These are phyloP conservation scores for Ophiostoma ulmi DNA, from an alignment of 2,329 filamentous ascomycete genomes.

Conservation along the genomic window DNA sequence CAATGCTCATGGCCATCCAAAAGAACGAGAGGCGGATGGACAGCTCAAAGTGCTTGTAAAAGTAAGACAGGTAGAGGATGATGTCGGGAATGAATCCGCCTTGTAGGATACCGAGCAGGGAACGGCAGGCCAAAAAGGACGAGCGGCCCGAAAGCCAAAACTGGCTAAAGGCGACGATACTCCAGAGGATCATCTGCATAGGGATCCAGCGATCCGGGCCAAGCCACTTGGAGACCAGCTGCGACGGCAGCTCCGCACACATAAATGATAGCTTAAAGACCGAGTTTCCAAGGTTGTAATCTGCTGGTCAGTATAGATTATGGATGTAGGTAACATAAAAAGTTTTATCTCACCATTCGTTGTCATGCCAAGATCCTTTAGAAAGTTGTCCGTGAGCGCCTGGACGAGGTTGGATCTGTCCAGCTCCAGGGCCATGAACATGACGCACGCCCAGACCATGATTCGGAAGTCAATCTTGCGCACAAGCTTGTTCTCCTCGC, in stretches of 20 bases:
- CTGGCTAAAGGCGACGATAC: slow-evolving; percentile 41
- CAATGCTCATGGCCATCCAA: slow-evolving; percentile 39
- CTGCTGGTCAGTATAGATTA: slow-evolving; percentile 24
- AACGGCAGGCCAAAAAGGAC: background rate
- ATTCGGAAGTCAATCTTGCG: slow-evolving; percentile 44
- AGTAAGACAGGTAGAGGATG: slow-evolving; percentile 42
- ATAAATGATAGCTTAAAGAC: slow-evolving; percentile 48
- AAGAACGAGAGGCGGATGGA: slow-evolving; percentile 40
- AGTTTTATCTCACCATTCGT: slow-evolving; percentile 39
- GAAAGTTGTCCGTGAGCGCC: slow-evolving; percentile 46
- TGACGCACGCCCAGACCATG: slow-evolving; percentile 45
- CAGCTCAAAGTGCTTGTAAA: slow-evolving; percentile 41
- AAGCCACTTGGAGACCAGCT: slow-evolving; percentile 54
- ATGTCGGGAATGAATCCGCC: slow-evolving; percentile 37
- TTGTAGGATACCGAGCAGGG: background rate
- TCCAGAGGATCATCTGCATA: slow-evolving; percentile 53
- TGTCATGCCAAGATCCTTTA: slow-evolving; percentile 40
- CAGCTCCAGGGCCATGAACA: slow-evolving; percentile 49
- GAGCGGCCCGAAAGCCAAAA: background rate
- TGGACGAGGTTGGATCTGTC: slow-evolving; percentile 46
- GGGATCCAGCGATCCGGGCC: slow-evolving; percentile 58
- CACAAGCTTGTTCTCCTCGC: slow-evolving; percentile 37
- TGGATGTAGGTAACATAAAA: background rate
- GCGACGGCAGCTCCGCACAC: slow-evolving; percentile 56
- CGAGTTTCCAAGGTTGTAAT: slow-evolving; percentile 47